A percentile compares a stretch with the other conserved stretches of the same genome.
phyloP scores from a whole-genome alignment of 805 yeast genomes.

The Monosporozyma yasuniensis region DNA sequence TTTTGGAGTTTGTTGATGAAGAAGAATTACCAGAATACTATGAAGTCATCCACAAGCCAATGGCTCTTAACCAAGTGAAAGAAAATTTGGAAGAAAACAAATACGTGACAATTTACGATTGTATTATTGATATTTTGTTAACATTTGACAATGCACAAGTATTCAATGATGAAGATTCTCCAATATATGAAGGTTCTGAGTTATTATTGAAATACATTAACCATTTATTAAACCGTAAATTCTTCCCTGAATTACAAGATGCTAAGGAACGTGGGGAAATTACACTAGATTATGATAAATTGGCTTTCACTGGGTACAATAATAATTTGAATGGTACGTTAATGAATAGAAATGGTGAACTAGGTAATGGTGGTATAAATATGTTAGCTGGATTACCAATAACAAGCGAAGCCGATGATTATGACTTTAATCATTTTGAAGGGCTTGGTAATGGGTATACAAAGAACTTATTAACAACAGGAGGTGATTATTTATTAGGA shows the following conservation, averaged over 20 bases:
- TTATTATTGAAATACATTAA: slow-evolving; percentile 47
- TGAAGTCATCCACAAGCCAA: slow-evolving; percentile 60
- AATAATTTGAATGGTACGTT: slow-evolving; percentile 4
- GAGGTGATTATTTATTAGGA: slow-evolving; percentile 26
- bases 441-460: slow-evolving; percentile 29
- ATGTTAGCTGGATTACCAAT: not conserved
- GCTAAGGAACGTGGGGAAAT: slow-evolving; percentile 28
- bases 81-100: slow-evolving; percentile 43
- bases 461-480: slow-evolving; percentile 23
- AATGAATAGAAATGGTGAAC: slow-evolving; percentile 5
- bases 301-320: slow-evolving; percentile 24
- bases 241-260: slow-evolving; percentile 24
- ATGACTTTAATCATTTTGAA: slow-evolving; percentile 25
- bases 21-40: slow-evolving; percentile 75
- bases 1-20: slow-evolving; percentile 62
- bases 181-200: slow-evolving; percentile 62
- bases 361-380: slow-evolving; percentile 5
- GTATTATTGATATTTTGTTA: slow-evolving; percentile 47
- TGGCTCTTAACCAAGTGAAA: slow-evolving; percentile 56
- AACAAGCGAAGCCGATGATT: slow-evolving; percentile 11
- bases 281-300: slow-evolving; percentile 18
- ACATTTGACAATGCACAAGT: slow-evolving; percentile 72
- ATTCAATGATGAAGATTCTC: slow-evolving; percentile 67
- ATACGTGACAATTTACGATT: slow-evolving; percentile 47
- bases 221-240: slow-evolving; percentile 19